These are phyloP conservation scores for Berkeleyomyces rouxiae DNA, from an alignment of 2,329 filamentous ascomycete species.

Conservation along the genomic window DNA sequence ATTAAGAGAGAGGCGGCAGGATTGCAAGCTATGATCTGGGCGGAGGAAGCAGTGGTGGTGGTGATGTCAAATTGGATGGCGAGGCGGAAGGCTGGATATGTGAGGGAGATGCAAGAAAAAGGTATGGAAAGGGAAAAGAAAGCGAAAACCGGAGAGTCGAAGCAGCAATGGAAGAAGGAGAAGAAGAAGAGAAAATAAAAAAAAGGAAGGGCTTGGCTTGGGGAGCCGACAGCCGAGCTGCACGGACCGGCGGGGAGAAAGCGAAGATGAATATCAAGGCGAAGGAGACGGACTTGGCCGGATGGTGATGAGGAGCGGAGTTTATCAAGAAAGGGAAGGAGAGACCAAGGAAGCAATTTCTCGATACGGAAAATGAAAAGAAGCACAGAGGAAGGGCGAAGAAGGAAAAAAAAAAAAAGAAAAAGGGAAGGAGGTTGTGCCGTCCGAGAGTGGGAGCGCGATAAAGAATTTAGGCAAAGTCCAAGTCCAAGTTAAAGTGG, in stretches of 20 bases:
- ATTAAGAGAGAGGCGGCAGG: constrained; percentile 1
- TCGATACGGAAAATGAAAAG: background rate
- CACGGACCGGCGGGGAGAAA: background rate
- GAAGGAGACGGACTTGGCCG: background rate
- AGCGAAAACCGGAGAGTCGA: background rate
- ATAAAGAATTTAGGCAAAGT: background rate
- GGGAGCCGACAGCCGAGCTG: background rate
- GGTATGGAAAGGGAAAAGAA: background rate
- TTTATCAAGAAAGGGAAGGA: background rate
- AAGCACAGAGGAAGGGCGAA: background rate
- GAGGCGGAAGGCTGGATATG: background rate
- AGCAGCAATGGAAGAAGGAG: background rate
- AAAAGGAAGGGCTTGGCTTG: background rate
- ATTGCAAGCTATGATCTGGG: background rate
- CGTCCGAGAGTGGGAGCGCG: background rate
- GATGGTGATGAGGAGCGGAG: background rate
- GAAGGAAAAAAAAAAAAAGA: background rate
- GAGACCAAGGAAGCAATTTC: background rate
- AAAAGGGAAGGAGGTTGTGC: background rate
- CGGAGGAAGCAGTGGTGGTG: background rate
- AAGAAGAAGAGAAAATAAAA: background rate
- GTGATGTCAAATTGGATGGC: background rate
- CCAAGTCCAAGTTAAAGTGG: background rate
- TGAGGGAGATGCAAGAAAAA: background rate
- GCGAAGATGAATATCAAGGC: background rate